Base-by-base conservation (phyloP, 257 asterid genomes). In the Fraxinus anomala region DNA sequence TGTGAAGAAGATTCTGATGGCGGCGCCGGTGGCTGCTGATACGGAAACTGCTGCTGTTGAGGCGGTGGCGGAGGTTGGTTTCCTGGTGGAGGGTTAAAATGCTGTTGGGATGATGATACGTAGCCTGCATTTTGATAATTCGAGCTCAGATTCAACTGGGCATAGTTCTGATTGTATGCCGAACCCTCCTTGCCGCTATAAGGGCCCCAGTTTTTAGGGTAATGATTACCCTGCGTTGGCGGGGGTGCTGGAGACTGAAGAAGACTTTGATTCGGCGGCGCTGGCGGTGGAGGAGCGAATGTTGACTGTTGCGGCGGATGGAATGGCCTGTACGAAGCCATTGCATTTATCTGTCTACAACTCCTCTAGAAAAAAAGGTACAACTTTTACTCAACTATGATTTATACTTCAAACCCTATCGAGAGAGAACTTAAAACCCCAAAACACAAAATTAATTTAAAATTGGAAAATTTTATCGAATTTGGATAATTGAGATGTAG, bases 251-350 rank as follows among this genome's bases (percentile, higher is more conserved):
- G 84, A 21, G 92, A 88, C 78, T 82, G 96, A 73, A 77, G 30
- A 4, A 86, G 81, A 75, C 47, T 86, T 79, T 91, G 97, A 82
- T 84, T 92, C 42, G 96, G 82, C 23, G 89, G 85, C 68, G 33
- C 12, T 23, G 96, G 96, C 19, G 91, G 92, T 0, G 89, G 88
- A 49, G 91, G 91, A 36, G 87, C 85, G 74, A 83, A 87, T 44
- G 81, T 77, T 13, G 93, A 79, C 80, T 87, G 91, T 23, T 85
- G 79, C 49, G 94, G 94, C 37, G 97, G 97, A 72, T 88, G 97
- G 76, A 92, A 91, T 59, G 98, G 98, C 85, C 98, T 83, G 84
- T 93, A 91, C 19, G 98, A 92, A 81, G 97, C 97, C 99, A 96
- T 94, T 51, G 51, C 37, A 71, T 70, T 56, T 59, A 80, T 42